Evolutionary conservation across 352 stramenopile genomes (phyloP), one percentile per base, ranked within the genome.

Genomic region (Globisporangium camurandrum): DNA sequence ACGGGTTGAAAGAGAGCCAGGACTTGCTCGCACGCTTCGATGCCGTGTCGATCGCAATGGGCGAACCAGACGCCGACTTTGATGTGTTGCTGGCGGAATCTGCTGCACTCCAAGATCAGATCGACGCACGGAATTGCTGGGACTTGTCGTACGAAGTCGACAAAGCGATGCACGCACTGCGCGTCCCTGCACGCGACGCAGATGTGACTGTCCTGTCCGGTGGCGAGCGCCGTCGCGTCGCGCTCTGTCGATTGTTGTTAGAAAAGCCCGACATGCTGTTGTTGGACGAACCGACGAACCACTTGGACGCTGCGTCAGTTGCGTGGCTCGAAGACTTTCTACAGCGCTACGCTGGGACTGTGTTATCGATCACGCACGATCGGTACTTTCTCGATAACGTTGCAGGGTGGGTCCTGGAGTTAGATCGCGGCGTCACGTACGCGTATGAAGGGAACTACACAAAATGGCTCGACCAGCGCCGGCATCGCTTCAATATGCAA

Each of bases 331-430:
- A 99, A 65, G 66, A 90, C n/a, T 99, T 98, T 62, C 74, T 99
- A 51, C 85, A 91, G 51, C 76, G 88, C 46, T 99, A 98, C 68
- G 85, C 86, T 41, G 93, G 96, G 51, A 99, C 96, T 0, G 94
- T 99, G 49, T 82, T 99, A 20, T 97, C 91, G 27, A 98, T 99
- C 60, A 99, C 96, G 23, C 97, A 99, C 76, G 97, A 99, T 66
- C 80, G 96, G 20, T 98, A 99, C 69, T 99, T 99, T 62, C 57
- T 99, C 24, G 95, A 99, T 60, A 98, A 98, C 60, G 95, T 98
- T 5, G 92, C 93, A 8, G 77, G 93, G 23, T 98, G 96, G 93
- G 98, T 99, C 54, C 67, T 99, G 3, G 95, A 99, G 62, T 73
- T 99, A 2, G 95, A 99, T 65, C 80, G 93, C 45, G 95, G 96